Evolutionary conservation across 2,329 filamentous ascomycete genomes (phyloP), one percentile per base, ranked within the genome.

Genomic region (Aureobasidium sp.): DNA sequence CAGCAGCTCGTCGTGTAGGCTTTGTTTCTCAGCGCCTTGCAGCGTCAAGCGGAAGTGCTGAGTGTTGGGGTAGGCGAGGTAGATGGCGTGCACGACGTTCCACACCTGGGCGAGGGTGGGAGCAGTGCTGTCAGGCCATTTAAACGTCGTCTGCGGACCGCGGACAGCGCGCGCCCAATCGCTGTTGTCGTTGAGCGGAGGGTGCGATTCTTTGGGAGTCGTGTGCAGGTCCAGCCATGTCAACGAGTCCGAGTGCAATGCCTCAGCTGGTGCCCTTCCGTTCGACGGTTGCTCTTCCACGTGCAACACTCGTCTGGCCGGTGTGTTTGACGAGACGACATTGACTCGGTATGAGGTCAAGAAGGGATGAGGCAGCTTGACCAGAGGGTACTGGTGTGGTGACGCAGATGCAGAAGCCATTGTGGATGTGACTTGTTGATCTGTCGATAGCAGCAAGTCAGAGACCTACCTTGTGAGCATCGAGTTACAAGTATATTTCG

Each of bases 281-380:
- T 65, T 62, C 10, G 66, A 42, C 3, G 73, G 71, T 37, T 73
- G 69, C 31, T 69, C 64, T 37, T 76, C 71, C 1, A 76, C 61
- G n/a, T 58, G 66, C 62, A 78, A 66, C 46, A 66, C 67, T 19
- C 69, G 66, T 43, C 66, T 68, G 15, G 65, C 61, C 7, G 70
- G 69, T 15, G 64, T 65, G 17, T 69, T 67, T 11, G 69, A 65
- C 10, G 65, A 63, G 38, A 71, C 63, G 1, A 66, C 61, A 37
- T 67, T 66, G 43, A 78, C 74, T 29, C 68, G 69, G 64, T 77
- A 79, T 61, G 72, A 66, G 2, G 76, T 78, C 40, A 79, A 69
- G 53, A 74, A 79, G 4, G 77, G 77, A 59, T 79, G 75, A 19
- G 77, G 77, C 29, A 79, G 72, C 64, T 77, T 78, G 25, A 78